A percentile compares a stretch with the other conserved stretches of the same genome.
Evolutionary conservation across 768 basidiomycete species (phyloP).

Genomic region (Tubosaeta sp.): DNA sequence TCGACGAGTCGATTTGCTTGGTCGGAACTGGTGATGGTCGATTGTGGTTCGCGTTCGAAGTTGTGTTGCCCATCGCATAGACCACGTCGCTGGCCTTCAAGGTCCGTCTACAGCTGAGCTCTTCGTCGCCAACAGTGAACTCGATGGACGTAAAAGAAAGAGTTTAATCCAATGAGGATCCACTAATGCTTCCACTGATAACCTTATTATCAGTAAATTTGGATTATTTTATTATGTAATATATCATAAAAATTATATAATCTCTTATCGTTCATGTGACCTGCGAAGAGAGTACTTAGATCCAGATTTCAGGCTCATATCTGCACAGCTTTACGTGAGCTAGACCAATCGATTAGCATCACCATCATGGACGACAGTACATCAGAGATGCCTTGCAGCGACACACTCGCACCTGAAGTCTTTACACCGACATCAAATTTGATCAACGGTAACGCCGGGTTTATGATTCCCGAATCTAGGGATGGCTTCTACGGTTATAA

Average conservation of each 20-base stretch:
- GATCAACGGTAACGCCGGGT: constrained; percentile 17
- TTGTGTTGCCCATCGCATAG: constrained; percentile 32
- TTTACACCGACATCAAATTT: background rate
- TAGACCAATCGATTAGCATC: too few relatives aligned
- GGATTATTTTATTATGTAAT: constrained; percentile 8
- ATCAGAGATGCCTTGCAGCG: background rate
- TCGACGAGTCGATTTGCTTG: constrained; percentile 24
- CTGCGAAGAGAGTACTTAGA: background rate
- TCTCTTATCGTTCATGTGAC: constrained; percentile 3
- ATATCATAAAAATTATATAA: constrained; percentile 5
- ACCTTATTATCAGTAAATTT: constrained; percentile 14
- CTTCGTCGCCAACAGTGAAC: constrained; percentile 20
- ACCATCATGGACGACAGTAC: background rate
- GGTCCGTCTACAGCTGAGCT: constrained; percentile 9
- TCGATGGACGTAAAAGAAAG: constrained; percentile 33
- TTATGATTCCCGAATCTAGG: constrained; percentile 46
- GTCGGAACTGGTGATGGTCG: constrained; percentile 23
- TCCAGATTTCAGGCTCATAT: too few relatives aligned
- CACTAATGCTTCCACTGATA: constrained; percentile 14
- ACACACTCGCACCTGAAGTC: background rate
- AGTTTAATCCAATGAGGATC: constrained; percentile 24
- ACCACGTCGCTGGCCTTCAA: constrained; percentile 17
- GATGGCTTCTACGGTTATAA: constrained; percentile 79
- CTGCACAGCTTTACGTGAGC: too few relatives aligned
- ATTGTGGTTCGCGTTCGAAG: constrained; percentile 29